A percentile compares a stretch with the other conserved stretches of the same genome.
phyloP scores from a whole-genome alignment of 2,329 filamentous ascomycete genomes.

The Scleromitrula shiraiana region DNA sequence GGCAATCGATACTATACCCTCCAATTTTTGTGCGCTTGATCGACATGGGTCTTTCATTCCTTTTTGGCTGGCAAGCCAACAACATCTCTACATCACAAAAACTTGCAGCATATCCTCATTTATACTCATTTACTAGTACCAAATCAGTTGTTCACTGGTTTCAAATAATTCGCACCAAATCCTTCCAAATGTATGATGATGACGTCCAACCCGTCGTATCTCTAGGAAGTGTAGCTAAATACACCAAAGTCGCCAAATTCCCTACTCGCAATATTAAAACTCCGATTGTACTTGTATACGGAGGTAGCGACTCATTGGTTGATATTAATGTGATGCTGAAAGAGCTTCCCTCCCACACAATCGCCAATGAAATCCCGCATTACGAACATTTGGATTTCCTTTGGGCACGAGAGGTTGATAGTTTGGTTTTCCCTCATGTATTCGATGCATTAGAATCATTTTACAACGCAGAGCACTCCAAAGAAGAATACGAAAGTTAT shows the following conservation, averaged over 20 bases:
- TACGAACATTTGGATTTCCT: slow-evolving; percentile 97
- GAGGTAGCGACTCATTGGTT: slow-evolving; percentile 86
- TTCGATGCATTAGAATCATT: slow-evolving; percentile 79
- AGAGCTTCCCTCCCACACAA: slow-evolving; percentile 76
- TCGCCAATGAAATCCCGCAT: slow-evolving; percentile 78
- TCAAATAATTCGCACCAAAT: slow-evolving; percentile 93
- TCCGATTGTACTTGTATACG: slow-evolving; percentile 87
- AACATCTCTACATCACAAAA: slow-evolving; percentile 88
- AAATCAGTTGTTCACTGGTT: slow-evolving; percentile 99
- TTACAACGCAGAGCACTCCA: slow-evolving; percentile 47
- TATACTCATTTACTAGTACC: slow-evolving; percentile 94
- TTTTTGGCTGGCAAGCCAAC: slow-evolving; percentile 81
- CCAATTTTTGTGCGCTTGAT: slow-evolving; percentile 86
- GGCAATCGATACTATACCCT: slow-evolving; percentile 92
- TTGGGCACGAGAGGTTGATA: slow-evolving; percentile 81
- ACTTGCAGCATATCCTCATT: slow-evolving; percentile 86
- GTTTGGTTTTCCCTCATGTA: slow-evolving; percentile 77
- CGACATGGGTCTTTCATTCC: slow-evolving; percentile 69
- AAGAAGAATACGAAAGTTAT: slow-evolving; percentile 54
- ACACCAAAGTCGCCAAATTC: slow-evolving; percentile 94
- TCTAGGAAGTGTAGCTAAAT: slow-evolving; percentile 64
- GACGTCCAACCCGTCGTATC: slow-evolving; percentile 74
- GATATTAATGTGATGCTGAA: slow-evolving; percentile 89
- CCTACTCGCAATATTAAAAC: slow-evolving; percentile 96
- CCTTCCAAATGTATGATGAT: slow-evolving; percentile 98